Conservation (phyloP, 2,329 filamentous ascomycete species). For the Teratosphaeria pseudoeucalypti region DNA sequence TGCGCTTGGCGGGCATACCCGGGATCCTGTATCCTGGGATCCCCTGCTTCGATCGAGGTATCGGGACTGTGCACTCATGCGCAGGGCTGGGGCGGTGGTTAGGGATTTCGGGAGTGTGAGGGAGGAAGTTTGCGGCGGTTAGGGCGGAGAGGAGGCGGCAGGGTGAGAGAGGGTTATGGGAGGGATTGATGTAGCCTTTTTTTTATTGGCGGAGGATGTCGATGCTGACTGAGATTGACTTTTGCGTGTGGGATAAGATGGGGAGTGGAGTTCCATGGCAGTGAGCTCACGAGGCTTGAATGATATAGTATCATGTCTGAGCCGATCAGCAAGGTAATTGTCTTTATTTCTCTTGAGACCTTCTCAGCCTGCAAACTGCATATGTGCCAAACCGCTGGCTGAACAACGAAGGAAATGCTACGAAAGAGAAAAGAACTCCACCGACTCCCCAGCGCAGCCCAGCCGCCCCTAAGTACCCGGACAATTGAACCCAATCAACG, state of each 20-base stretch:
- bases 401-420: too few relatives aligned
- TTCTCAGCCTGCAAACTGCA: too few relatives aligned
- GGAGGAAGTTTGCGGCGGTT: neutral
- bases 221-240: neutral
- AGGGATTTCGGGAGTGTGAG: neutral
- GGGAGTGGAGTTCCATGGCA: too few relatives aligned
- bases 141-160: neutral
- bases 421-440: neutral
- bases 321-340: too few relatives aligned
- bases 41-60: neutral
- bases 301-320: too few relatives aligned
- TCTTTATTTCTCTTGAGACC: too few relatives aligned
- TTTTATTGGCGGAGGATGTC: neutral
- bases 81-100: neutral
- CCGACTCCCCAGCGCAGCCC: neutral
- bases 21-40: neutral
- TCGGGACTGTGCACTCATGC: neutral
- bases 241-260: neutral
- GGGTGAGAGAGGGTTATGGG: neutral
- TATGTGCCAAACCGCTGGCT: too few relatives aligned
- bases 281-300: too few relatives aligned
- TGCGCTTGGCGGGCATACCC: neutral
- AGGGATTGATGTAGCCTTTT: neutral
- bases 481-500: neutral
- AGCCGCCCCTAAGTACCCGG: neutral